Conservation (phyloP, 768 basidiomycete species). For the Suillus tomentosus region DNA sequence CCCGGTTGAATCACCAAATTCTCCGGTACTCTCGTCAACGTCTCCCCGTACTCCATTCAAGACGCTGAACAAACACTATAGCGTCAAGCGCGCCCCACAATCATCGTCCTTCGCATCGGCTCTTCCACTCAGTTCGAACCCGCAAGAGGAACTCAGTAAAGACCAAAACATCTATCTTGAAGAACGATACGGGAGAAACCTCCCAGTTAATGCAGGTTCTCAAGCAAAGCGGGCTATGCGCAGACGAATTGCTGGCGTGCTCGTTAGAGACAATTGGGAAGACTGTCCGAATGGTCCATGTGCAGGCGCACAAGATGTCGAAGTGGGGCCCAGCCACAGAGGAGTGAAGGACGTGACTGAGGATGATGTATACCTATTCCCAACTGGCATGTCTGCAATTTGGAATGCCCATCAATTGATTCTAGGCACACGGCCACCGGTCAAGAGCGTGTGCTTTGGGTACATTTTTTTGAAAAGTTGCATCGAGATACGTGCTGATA, state of each 20-base stretch:
- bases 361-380: slow-evolving; percentile 85
- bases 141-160: slow-evolving; percentile 50
- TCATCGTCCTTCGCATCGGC: slow-evolving; percentile 16
- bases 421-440: slow-evolving; percentile 47
- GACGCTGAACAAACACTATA: slow-evolving; percentile 60
- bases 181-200: slow-evolving; percentile 92
- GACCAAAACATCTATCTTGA: slow-evolving; percentile 83
- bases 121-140: slow-evolving; percentile 10
- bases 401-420: slow-evolving; percentile 86
- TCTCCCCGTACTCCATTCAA: slow-evolving; percentile 40
- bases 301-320: slow-evolving; percentile 47
- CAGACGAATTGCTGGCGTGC: slow-evolving; percentile 86
- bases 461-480: slow-evolving; percentile 38
- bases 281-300: slow-evolving; percentile 37
- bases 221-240: slow-evolving; percentile 87
- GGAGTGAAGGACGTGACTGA: slow-evolving; percentile 73
- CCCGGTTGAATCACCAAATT: slow-evolving; percentile 36
- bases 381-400: slow-evolving; percentile 92
- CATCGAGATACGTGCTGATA: neutral
- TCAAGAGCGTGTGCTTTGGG: slow-evolving; percentile 96
- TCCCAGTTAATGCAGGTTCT: slow-evolving; percentile 69
- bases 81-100: slow-evolving; percentile 28
- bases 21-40: slow-evolving; percentile 25
- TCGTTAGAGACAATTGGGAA: slow-evolving; percentile 57
- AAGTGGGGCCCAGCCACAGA: slow-evolving; percentile 63